Percentiles rank a stretch among this genome's conserved stretches.
phyloP scores from a whole-genome alignment of 1,284 basidiomycete species.

The Tilletia horrida region DNA sequence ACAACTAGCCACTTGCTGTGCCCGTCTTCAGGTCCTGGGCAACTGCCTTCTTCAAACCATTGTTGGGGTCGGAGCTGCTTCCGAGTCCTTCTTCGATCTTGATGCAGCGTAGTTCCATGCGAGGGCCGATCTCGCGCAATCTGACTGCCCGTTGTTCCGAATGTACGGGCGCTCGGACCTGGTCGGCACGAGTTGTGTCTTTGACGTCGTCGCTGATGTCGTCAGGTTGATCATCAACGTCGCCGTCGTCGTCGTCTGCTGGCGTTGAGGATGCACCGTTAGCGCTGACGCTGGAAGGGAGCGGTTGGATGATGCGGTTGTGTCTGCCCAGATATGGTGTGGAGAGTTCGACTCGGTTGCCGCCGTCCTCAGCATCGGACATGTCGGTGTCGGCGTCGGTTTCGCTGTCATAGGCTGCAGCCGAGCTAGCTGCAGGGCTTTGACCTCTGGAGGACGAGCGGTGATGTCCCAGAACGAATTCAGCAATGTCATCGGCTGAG shows the following conservation, averaged over 20 bases:
- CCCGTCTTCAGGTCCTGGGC: slow-evolving; percentile 9
- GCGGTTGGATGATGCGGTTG: slow-evolving; percentile 58
- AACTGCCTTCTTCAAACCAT: slow-evolving; percentile 10
- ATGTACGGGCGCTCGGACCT: neutral
- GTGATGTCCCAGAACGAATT: slow-evolving; percentile 75
- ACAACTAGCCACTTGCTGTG: too few species aligned
- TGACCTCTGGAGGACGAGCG: neutral
- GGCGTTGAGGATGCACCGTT: neutral
- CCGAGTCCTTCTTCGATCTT: slow-evolving; percentile 88
- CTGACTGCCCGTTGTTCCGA: slow-evolving; percentile 85
- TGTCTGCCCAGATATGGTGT: slow-evolving; percentile 92
- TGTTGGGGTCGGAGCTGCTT: slow-evolving; percentile 23
- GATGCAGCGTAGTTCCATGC: slow-evolving; percentile 86
- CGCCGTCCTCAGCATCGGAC: slow-evolving; percentile 76
- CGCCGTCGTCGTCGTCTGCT: neutral
- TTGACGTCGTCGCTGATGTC: neutral
- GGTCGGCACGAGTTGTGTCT: too few species aligned
- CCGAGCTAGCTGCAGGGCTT: slow-evolving; percentile 13
- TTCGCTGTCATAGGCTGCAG: slow-evolving; percentile 61
- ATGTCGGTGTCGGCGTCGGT: slow-evolving; percentile 61
- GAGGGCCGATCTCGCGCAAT: slow-evolving; percentile 88
- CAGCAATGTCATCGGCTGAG: slow-evolving; percentile 87
- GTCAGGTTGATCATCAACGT: neutral
- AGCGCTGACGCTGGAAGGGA: neutral
- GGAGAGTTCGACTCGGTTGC: slow-evolving; percentile 68